phyloP scores from a whole-genome alignment of 1,139 yeast genomes.

The Scheffersomyces illinoinensis region DNA sequence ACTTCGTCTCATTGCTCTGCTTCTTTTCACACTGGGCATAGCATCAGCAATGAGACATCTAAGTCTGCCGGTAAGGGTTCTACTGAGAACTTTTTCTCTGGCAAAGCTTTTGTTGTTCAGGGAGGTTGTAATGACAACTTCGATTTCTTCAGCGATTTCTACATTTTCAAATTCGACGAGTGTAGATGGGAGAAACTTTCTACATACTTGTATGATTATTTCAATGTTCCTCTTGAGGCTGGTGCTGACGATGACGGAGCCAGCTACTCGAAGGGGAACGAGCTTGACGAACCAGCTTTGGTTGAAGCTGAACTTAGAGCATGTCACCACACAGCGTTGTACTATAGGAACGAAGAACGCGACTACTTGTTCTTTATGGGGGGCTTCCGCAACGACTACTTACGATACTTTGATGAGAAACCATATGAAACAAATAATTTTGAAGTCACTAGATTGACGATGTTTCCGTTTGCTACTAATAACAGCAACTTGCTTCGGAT shows the following conservation, averaged over 20 bases:
- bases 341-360: slow-evolving; percentile 35
- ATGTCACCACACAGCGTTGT: slow-evolving; percentile 44
- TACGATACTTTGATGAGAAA: slow-evolving; percentile 31
- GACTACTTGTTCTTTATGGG: slow-evolving; percentile 44
- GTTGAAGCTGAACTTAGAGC: slow-evolving; percentile 45
- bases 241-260: slow-evolving; percentile 31
- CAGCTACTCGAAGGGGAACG: slow-evolving; percentile 22
- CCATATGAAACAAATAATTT: slow-evolving; percentile 35
- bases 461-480: slow-evolving; percentile 29
- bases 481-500: slow-evolving; percentile 34
- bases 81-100: slow-evolving; percentile 20
- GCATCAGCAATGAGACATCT: slow-evolving; percentile 3
- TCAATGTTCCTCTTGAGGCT: slow-evolving; percentile 25
- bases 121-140: slow-evolving; percentile 42
- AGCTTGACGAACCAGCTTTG: slow-evolving; percentile 27
- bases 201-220: slow-evolving; percentile 42
- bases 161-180: slow-evolving; percentile 32
- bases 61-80: slow-evolving; percentile 1
- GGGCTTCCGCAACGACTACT: slow-evolving; percentile 40
- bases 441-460: slow-evolving; percentile 37
- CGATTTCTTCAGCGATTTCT: slow-evolving; percentile 35
- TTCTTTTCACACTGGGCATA: slow-evolving; percentile 18
- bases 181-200: slow-evolving; percentile 36
- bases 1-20: slow-evolving; percentile 4
- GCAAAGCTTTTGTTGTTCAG: slow-evolving; percentile 37